Evolutionary conservation across 805 yeast species (phyloP), one percentile per base, ranked within the genome.

Genomic region (Candida awuae): DNA sequence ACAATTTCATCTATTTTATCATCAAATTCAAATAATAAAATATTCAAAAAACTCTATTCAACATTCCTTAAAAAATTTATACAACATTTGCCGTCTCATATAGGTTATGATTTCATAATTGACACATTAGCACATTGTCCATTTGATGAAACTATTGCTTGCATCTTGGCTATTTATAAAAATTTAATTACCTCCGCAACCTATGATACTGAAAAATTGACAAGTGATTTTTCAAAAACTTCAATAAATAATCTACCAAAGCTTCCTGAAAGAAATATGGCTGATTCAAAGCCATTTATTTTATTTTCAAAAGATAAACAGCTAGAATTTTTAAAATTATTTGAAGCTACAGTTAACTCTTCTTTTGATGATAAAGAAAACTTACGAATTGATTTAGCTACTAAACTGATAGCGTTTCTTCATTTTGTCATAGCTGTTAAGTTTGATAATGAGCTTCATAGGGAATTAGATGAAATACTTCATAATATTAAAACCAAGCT

Each of bases 21-120:
- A n/a, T 41, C 44, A 4, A 26, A 34, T 8, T 32, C 48, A 53
- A 57, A 30, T 5, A 20, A 15, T 10, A 7, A 15, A 15, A 15
- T 22, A 4, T n/a, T 51, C 15, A 35, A 35, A 9, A 47, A 42
- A 47, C 63, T 75, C 22, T 63, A 70, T 9, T 73, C 77, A 50
- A 78, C 88, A 0, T 62, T 84, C 31, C 58, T 85, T 26, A 76
- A 83, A 2, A 77, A 77, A 48, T 52, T 84, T 2, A 61, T 90
- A 48, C 70, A 81, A 8, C 54, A 71, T 16, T 58, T 77, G 23
- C 73, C 78, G 0, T 84, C 83, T 43, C 63, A 64, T 1, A 58
- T 67, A 10, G 60, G 82, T 0, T 84, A 75, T 58, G 62, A 64
- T 3, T 84, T 82, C 53, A 62, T 85, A 13, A 53, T 67, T 18